phyloP scores from a whole-genome alignment of 78 protist species.

The Chrysochromulina tobinii region DNA sequence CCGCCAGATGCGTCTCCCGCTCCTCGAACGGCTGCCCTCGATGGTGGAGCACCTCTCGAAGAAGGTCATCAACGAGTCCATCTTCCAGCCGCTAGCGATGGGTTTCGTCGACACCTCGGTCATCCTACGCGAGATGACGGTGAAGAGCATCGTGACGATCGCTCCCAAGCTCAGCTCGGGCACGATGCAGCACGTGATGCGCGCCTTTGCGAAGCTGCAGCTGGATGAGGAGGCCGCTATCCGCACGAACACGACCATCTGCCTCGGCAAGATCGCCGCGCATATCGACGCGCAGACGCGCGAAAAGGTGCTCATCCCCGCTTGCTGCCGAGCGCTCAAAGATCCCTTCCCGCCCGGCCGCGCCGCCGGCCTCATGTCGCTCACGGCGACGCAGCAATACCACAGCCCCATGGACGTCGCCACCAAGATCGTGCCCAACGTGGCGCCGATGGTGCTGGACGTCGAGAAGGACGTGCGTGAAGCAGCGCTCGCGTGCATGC shows the following conservation, averaged over 20 bases:
- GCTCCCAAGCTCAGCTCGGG: constrained; percentile 30
- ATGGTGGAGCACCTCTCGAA: background rate
- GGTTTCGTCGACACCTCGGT: constrained; percentile 49
- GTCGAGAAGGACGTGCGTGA: constrained; percentile 34
- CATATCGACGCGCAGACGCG: constrained; percentile 16
- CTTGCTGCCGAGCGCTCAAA: constrained; percentile 32
- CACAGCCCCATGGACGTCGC: background rate
- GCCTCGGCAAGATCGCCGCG: constrained; percentile 58
- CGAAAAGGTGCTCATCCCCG: constrained; percentile 32
- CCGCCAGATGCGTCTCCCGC: background rate
- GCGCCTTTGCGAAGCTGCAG: constrained; percentile 45
- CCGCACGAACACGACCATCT: constrained; percentile 65
- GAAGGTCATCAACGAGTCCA: background rate
- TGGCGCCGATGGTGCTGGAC: constrained; percentile 28
- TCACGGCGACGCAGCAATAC: constrained; percentile 14
- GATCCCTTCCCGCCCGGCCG: constrained; percentile 57
- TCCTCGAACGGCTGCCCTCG: background rate
- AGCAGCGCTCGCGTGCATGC: background rate
- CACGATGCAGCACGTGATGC: constrained; percentile 9
- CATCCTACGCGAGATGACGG: constrained; percentile 51
- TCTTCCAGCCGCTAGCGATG: constrained; percentile 2
- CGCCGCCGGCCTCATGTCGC: constrained; percentile 10
- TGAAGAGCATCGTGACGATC: constrained; percentile 45
- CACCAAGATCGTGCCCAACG: constrained; percentile 9
- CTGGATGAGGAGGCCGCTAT: constrained; percentile 55